phyloP scores from a whole-genome alignment of 257 asterid genomes.

The Gardenia jasminoides region DNA sequence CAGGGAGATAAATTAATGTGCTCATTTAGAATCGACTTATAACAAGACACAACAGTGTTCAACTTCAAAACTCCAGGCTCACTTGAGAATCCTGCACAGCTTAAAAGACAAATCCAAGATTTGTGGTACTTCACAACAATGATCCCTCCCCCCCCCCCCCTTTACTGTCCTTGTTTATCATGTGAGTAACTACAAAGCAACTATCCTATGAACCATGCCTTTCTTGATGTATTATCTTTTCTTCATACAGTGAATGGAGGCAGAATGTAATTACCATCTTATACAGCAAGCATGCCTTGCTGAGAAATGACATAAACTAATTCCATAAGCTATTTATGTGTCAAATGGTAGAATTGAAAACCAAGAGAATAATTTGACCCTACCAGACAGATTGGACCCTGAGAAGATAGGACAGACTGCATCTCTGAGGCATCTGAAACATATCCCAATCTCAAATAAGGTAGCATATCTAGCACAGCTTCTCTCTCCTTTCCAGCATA shows the following conservation, averaged over 20 bases:
- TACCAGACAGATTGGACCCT: constrained; percentile 96
- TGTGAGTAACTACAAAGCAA: no score
- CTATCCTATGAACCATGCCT: no score
- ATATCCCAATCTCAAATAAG: constrained; percentile 87
- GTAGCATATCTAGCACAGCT: constrained; percentile 94
- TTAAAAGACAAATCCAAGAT: no score
- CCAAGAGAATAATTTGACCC: constrained; percentile 27
- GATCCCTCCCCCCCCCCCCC: no score
- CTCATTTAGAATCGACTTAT: neutral
- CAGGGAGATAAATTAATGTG: neutral
- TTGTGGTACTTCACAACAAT: no score
- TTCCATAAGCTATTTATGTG: neutral
- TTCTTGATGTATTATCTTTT: no score
- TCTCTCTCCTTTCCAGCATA: constrained; percentile 81
- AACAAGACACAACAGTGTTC: neutral
- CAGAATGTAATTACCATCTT: no score
- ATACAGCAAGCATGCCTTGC: neutral
- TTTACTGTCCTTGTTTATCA: no score
- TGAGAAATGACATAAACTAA: no score
- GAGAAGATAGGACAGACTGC: constrained; percentile 89
- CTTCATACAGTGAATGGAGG: no score
- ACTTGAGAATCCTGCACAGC: no score
- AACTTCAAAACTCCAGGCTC: no score
- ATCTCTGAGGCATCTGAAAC: constrained; percentile 92
- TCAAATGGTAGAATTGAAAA: constrained; percentile 3